Conservation (phyloP, 352 stramenopile genomes). For the Pythium aquatile region DNA sequence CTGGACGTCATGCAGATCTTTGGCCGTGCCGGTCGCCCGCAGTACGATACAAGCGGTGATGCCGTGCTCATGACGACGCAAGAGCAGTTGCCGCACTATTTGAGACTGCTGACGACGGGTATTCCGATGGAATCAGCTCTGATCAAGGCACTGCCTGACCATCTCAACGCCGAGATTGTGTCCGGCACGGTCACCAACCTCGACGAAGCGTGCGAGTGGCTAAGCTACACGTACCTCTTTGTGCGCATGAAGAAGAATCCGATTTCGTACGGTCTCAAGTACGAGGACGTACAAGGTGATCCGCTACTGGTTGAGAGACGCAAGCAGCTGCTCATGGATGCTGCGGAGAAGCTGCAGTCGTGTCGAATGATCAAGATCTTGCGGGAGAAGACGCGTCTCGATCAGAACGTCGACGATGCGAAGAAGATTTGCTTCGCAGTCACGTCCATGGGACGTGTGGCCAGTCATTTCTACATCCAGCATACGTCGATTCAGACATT, state of each 20-base stretch:
- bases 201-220: conserved; percentile 95
- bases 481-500: conserved; percentile 98
- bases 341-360: conserved; percentile 66
- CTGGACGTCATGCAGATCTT: conserved; percentile 99
- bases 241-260: conserved; percentile 99
- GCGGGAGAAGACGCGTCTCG: conserved; percentile 40
- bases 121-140: conserved; percentile 98
- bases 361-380: conserved; percentile 87
- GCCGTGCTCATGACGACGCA: conserved; percentile 98
- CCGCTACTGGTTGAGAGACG: conserved; percentile 76
- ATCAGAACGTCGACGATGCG: conserved; percentile 30
- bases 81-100: conserved; percentile 91
- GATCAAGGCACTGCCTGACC: conserved; percentile 98
- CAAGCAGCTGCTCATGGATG: conserved; percentile 69
- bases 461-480: conserved; percentile 99
- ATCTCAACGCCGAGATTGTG: conserved; percentile 99
- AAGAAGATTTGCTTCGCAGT: conserved; percentile 84
- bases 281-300: conserved; percentile 91
- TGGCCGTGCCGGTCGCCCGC: conserved; percentile 95
- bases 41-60: conserved; percentile 99
- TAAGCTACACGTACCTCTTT: conserved; percentile 99
- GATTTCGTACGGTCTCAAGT: conserved; percentile 96
- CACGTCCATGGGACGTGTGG: conserved; percentile 96
- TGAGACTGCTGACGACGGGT: conserved; percentile 94
- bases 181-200: conserved; percentile 98